These are phyloP conservation scores for Talaromyces sp. DNA, from an alignment of 2,329 filamentous ascomycete species.

Conservation along the genomic window DNA sequence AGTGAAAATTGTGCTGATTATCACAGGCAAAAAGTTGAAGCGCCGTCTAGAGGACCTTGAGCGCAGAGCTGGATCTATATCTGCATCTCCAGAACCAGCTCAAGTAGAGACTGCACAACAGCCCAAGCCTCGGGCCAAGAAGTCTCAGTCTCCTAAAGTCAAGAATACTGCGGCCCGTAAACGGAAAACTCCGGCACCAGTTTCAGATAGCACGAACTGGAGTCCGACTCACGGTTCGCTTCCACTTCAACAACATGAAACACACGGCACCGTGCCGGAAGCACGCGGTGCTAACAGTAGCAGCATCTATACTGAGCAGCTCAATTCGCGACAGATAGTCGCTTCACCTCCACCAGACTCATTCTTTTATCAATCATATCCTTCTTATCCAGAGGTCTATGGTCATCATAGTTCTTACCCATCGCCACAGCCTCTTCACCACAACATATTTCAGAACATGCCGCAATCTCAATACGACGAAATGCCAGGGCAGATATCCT, in stretches of 20 bases:
- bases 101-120: constrained; percentile 50
- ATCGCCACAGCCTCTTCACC: constrained; percentile 23
- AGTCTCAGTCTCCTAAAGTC: constrained; percentile 24
- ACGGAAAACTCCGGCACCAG: constrained; percentile 28
- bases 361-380: constrained; percentile 50
- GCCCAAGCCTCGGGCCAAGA: constrained; percentile 24
- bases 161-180: constrained; percentile 20
- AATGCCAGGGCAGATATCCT: constrained; percentile 29
- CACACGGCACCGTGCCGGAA: constrained; percentile 5
- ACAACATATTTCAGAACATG: constrained; percentile 27
- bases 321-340: constrained; percentile 54
- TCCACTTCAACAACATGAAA: not conserved
- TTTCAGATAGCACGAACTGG: constrained; percentile 44
- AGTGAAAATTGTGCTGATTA: not conserved
- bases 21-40: constrained; percentile 63
- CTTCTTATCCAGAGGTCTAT: constrained; percentile 43
- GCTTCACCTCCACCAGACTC: constrained; percentile 53
- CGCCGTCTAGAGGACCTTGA: constrained; percentile 64
- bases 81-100: constrained; percentile 58
- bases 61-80: constrained; percentile 58
- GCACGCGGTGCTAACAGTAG: not conserved
- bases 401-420: constrained; percentile 30
- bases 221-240: not conserved
- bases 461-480: constrained; percentile 31
- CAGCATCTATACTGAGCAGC: constrained; percentile 37